A percentile compares a stretch with the other conserved stretches of the same genome.
Conservation (phyloP, 371 early-diverging fungal genomes). For the Mortierella sp. region DNA sequence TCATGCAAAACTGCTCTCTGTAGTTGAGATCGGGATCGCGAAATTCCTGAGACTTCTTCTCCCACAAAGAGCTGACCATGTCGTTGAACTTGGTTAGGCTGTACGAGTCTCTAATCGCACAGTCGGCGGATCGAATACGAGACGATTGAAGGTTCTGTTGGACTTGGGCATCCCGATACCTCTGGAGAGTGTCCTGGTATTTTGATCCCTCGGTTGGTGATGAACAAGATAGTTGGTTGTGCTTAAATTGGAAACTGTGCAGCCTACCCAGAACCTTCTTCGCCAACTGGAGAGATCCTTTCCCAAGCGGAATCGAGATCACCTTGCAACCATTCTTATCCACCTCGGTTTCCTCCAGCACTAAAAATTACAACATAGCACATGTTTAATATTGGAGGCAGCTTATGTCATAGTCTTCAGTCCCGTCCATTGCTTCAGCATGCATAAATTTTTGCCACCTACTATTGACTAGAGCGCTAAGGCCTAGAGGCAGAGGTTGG, state of each 20-base stretch:
- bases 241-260: not conserved
- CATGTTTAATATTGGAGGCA: not conserved
- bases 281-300: not conserved
- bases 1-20: constrained; percentile 6
- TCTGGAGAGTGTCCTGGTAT: not conserved
- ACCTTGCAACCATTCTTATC: constrained; percentile 7
- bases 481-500: not conserved
- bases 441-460: not conserved
- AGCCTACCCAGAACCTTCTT: not conserved
- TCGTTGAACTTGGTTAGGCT: not conserved
- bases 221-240: not conserved
- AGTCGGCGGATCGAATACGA: not conserved
- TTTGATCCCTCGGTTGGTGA: not conserved
- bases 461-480: not conserved
- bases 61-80: constrained; percentile 2
- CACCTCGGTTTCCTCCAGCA: not conserved
- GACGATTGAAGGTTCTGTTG: not conserved
- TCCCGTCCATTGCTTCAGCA: not conserved
- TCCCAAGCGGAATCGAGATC: not conserved
- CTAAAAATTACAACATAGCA: not conserved
- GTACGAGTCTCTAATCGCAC: constrained; percentile 7
- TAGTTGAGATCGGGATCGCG: constrained; percentile 6
- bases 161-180: not conserved
- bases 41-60: not conserved
- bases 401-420: not conserved